Evolutionary conservation across 768 basidiomycete species (phyloP).

Genomic region (Boletus pseudopeckii): DNA sequence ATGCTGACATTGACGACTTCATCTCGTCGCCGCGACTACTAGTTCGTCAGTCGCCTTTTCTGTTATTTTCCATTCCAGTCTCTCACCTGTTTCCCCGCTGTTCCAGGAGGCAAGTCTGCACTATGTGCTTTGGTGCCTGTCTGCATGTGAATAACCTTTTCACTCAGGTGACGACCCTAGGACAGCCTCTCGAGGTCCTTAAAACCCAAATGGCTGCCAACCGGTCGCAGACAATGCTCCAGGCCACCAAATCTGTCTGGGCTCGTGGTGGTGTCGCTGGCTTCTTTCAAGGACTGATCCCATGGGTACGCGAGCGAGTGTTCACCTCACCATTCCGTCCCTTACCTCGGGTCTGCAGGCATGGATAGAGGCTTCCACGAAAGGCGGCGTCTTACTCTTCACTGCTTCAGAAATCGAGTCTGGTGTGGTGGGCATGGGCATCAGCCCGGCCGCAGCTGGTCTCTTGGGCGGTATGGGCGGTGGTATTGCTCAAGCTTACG

Average conservation of each 20-base stretch:
- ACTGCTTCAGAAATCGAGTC: conserved; percentile 94
- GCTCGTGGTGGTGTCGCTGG: conserved; percentile 84
- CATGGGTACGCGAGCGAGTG: conserved; percentile 67
- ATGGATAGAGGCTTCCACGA: conserved; percentile 99
- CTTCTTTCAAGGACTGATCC: conserved; percentile 97
- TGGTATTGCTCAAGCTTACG: conserved; percentile 96
- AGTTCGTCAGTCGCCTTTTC: conserved; percentile 44
- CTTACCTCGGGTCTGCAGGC: conserved; percentile 50
- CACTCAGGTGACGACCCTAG: conserved; percentile 88
- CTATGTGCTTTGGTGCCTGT: not conserved
- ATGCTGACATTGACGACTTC: conserved; percentile 7
- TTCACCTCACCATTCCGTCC: not conserved
- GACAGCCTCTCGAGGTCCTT: conserved; percentile 95
- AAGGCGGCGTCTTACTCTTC: conserved; percentile 94
- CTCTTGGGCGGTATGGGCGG: conserved; percentile 97
- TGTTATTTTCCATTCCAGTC: not conserved
- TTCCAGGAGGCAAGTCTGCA: conserved; percentile 65
- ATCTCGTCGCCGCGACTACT: not conserved
- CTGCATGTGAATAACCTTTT: not conserved
- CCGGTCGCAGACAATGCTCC: conserved; percentile 84
- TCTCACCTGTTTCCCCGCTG: conserved; percentile 13
- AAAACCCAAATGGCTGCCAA: conserved; percentile 99
- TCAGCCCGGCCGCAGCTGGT: conserved; percentile 80
- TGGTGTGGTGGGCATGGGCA: conserved; percentile 55
- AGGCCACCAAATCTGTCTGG: conserved; percentile 86